phyloP scores from a whole-genome alignment of 2,329 filamentous ascomycete genomes.

The Rachicladosporium sp. region DNA sequence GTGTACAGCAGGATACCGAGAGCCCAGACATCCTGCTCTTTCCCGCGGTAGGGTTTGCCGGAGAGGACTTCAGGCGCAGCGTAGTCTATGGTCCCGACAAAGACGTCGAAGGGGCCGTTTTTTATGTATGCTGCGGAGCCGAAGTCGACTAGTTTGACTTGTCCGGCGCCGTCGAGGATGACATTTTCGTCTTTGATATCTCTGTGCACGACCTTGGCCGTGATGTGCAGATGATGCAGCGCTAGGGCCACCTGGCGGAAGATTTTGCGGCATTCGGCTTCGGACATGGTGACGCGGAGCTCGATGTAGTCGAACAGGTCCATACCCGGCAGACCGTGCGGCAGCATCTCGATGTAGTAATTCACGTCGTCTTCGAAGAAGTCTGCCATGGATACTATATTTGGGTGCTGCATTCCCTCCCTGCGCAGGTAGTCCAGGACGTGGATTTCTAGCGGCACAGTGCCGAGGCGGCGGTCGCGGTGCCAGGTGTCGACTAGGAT shows the following conservation, averaged over 20 bases:
- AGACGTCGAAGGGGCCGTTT: constrained; percentile 95
- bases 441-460: constrained; percentile 92
- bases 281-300: constrained; percentile 89
- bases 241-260: constrained; percentile 87
- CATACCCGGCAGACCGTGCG: constrained; percentile 92
- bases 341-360: constrained; percentile 98
- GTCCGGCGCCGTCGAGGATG: constrained; percentile 84
- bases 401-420: constrained; percentile 51
- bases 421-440: constrained; percentile 84
- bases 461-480: constrained; percentile 79
- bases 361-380: constrained; percentile 72
- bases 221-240: constrained; percentile 81
- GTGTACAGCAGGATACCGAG: constrained; percentile 94
- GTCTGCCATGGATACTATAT: constrained; percentile 57
- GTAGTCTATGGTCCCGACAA: constrained; percentile 98
- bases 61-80: constrained; percentile 92
- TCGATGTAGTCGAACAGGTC: constrained; percentile 99
- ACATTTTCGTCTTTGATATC: constrained; percentile 99
- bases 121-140: constrained; percentile 97
- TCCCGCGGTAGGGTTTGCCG: constrained; percentile 81
- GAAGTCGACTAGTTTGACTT: constrained; percentile 96
- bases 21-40: constrained; percentile 97
- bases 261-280: constrained; percentile 84
- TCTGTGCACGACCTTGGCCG: constrained; percentile 83
- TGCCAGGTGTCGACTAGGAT: constrained; percentile 99